Base-by-base conservation (phyloP, 805 yeast genomes). In the Limtongia smithiae region DNA sequence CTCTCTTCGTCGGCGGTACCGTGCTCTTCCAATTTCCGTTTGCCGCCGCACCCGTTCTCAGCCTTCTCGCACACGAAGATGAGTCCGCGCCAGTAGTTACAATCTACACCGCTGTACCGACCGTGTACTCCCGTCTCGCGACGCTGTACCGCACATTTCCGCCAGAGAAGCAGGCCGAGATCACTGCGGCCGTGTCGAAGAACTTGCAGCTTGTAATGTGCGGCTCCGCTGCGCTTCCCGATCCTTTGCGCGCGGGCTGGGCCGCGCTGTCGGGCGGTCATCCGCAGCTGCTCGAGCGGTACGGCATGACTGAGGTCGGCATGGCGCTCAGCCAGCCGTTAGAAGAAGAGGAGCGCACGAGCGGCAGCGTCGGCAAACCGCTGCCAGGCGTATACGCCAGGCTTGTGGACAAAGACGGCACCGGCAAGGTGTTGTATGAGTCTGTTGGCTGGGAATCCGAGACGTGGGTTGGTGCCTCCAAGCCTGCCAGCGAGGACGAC, bases 301-400 rank as follows among this genome's bases (percentile, higher is more conserved):
- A 65, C 40, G 68, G 68, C 18, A 65, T 65, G 68, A 65, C 68
- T n/a, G 68, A 65, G 45, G 67, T 68, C 21, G 68, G 68, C 12
- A 65, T 65, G 54, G 66, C 68, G 11, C 50, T 65, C 12, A 41
- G 52, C 18, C 68, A 65, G 50, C 63, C 66, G 1, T 37, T 62
- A n/a, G 60, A 61, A 14, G 55, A 58, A 11, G 28, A 37, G 1
- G 39, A 51, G 35, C 59, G 68, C 6, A 37, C 40, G 15, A 49
- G 57, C 9, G 68, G 68, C 4, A 55, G 65, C 7, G 65, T 65
- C 8, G 68, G 68, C 2, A 39, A 51, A 30, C 68, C 68, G 5
- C 60, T 65, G 18, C 68, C 68, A 1, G 53, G 63, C n/a, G 67
- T 64, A 12, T 35, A 44, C 3, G 67, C 65, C 3, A 48, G 68